Base-by-base conservation (phyloP, 2,329 filamentous ascomycete genomes). In the Scytalidium sp. region DNA sequence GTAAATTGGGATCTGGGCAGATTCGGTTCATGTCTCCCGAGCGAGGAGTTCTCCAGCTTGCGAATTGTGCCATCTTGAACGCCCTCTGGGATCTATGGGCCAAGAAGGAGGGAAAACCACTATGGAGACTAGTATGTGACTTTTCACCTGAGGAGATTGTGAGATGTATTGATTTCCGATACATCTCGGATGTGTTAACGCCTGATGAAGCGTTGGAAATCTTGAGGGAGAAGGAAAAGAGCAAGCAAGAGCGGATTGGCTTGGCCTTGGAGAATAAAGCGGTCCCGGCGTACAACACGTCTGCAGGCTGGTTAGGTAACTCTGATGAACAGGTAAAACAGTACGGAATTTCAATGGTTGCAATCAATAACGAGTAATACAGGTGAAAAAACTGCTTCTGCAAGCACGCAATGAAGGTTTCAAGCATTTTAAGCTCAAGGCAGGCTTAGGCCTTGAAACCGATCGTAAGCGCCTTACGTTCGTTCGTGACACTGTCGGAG, bases 51-150 rank as follows among this genome's bases (percentile, higher is more conserved):
- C 93, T 93, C 59, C 90, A 96, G 70, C 86, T 96, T 10, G 90
- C 90, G 1, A 81, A 95, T 8, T 89, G 88, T 19, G 87, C 89
- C 43, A 85, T 94, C 11, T 87, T 93, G 62, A 96, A 96, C 67
- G 90, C 89, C 19, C 75, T 94, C 60, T 96, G 90, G 90, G 90
- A 96, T 66, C 80, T 96, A 17, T 95, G 90, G 90, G 89, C 88
- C 49, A 95, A 94, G 73, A 78, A 78, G 2, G 81, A 92, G 25
- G 77, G 79, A 56, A 94, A 95, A 75, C 90, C 90, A 8, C 88
- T 96, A 20, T 95, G 90, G 90, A 80, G 83, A 50, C 85, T 96
- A 55, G 85, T 96, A 20, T 85, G 87, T 10, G 90, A 95, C 59
- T 93, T 96, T 87, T 85, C 79, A 3, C 89, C 90, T 1, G 86